Evolutionary conservation across 2,329 filamentous ascomycete species (phyloP), one percentile per base, ranked within the genome.

Genomic region (Fulvia fulva): DNA sequence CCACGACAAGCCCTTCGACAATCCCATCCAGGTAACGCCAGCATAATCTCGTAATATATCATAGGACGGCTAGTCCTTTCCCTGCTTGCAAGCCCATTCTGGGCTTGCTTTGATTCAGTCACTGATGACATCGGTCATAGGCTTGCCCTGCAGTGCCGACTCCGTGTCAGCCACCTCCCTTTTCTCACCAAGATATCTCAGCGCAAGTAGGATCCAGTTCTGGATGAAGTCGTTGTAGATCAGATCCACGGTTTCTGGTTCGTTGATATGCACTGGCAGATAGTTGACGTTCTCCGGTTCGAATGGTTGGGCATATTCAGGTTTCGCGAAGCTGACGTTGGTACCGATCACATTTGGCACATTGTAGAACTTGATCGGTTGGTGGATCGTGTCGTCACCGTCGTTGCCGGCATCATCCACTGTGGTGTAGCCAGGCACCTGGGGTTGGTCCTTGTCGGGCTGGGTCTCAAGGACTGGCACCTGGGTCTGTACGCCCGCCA

Each of bases 171-270:
- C 71, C 21, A 76, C 72, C 43, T 76, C 74, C 64, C 81, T 77
- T 58, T 77, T 77, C 52, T 81, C 72, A 1, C 81, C 81, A 9
- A 83, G 71, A 64, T 81, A 85, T 59, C 86, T 85, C 61, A 96
- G 77, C 2, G 91, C 91, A 11, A 88, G 76, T 19, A 96, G 74
- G 41, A 97, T 78, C 83, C 89, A 95, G 9, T 86, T 86, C 74
- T 94, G 83, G 34, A 97, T 86, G 72, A 97, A 99, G 71, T 96
- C 91, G 58, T 96, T 84, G 70, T 95, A 99, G 14, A 97, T 86
- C 7, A 99, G 73, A 72, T 97, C 93, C 0, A 99, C 91, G 0
- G 75, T 87, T 53, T 88, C 83, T 0, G 90, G 89, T 16, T 83
- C 77, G 11, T 68, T 69, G 45, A 56, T 43, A 32, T 56, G 45